A percentile compares a stretch with the other conserved stretches of the same genome.
phyloP scores from a whole-genome alignment of 345 rosid species.

The Linum trigynum region DNA sequence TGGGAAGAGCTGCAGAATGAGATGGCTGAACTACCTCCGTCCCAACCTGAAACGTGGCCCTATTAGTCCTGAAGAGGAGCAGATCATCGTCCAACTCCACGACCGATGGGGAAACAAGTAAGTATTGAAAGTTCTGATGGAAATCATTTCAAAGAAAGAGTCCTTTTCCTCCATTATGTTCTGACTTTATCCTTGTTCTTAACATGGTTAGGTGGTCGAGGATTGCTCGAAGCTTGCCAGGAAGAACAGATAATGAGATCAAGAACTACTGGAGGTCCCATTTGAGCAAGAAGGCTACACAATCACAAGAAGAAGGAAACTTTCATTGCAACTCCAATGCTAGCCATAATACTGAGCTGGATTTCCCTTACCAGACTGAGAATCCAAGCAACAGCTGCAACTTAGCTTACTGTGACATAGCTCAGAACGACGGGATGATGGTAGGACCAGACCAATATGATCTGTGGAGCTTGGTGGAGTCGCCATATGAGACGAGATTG shows the following conservation, averaged over 20 bases:
- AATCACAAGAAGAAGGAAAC: constrained; percentile 31
- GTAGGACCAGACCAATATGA: constrained; percentile 10
- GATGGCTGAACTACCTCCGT: constrained; percentile 65
- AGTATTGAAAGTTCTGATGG: constrained; percentile 13
- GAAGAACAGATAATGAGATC: constrained; percentile 66
- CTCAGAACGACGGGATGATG: not conserved
- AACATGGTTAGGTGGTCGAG: constrained; percentile 40
- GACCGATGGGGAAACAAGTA: constrained; percentile 67
- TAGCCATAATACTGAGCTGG: constrained; percentile 9
- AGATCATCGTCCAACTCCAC: constrained; percentile 47
- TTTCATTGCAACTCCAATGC: constrained; percentile 7
- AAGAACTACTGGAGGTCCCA: constrained; percentile 72
- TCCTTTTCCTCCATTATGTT: not conserved
- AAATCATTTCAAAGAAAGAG: too few species aligned
- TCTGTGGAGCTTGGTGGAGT: constrained; percentile 14
- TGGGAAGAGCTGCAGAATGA: constrained; percentile 66
- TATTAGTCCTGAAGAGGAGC: constrained; percentile 50
- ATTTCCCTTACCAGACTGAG: constrained; percentile 8
- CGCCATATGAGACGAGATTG: constrained; percentile 45
- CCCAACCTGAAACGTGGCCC: constrained; percentile 52
- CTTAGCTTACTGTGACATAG: constrained; percentile 10
- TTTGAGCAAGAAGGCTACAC: constrained; percentile 33
- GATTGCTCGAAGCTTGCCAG: constrained; percentile 61
- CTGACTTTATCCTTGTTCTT: not conserved
- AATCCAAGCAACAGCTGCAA: constrained; percentile 3